Base-by-base conservation (phyloP, 345 rosid species). In the Pistacia atlantica region DNA sequence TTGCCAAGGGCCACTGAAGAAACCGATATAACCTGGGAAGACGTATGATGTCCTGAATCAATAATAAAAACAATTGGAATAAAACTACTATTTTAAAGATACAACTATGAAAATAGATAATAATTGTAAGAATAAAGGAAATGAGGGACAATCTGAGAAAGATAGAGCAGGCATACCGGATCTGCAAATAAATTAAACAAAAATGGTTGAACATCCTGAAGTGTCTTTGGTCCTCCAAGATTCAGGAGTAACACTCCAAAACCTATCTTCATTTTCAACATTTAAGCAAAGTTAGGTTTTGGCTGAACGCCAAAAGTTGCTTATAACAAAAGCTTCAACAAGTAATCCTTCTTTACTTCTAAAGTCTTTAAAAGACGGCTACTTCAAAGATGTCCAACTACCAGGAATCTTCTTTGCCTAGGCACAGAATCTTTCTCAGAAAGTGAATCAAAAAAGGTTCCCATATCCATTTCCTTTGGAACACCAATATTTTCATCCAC, bases 21-120 rank as follows among this genome's bases (percentile, higher is more conserved):
- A 93, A 92, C 86, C 74, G 89, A 86, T 93, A 93, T 61, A 82
- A 83, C 81, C 97, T 89, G 0, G 99, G 98, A 66, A 92, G 95
- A 65, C 97, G 69, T 74, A 96, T 93, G 51, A 96, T 96, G 83
- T 96, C 99, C 99, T 96, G 76, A 61, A 80, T 8, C 66, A 79
- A 22, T 22, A 22, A 22, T 22, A 22, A 22, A 22, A 10, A 56
- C 25, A 22, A 22, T 22, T 22, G 25, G 25, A 22, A 22, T 22
- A 22, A 22, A 22, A 22, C 25, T 22, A 22, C 25, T 22, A 22
- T 22, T 22, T 22, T 22, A 22, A 22, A 22, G 25, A 22, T 22
- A 22, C 25, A 22, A 22, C 25, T 0, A 22, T 22, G 25, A 22
- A 22, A 22, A 22, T 22, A 22, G 25, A 22, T 22, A 22, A 22